Base-by-base conservation (phyloP, 495 filamentous ascomycete species). In the Penicillium egyptiacum region DNA sequence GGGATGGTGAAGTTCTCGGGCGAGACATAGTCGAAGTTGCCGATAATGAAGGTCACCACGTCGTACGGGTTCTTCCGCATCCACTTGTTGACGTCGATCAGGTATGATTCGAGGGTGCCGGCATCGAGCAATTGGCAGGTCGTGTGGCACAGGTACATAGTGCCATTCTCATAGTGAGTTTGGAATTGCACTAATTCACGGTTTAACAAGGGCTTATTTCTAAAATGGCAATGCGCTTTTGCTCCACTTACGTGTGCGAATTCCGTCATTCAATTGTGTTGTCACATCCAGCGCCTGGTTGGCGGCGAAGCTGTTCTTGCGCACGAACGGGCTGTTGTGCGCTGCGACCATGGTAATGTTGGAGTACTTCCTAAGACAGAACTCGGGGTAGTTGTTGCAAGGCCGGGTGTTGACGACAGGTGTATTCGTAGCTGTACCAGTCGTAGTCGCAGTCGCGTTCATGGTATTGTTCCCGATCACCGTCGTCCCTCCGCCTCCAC, bases 321-420 rank as follows among this genome's bases (percentile, higher is more conserved):
- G 43, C 22, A 85, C 82, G 67, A 98, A 98, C 19, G 91, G 89
- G 31, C 87, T 92, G 75, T 96, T 96, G 74, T 98, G 87, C 14
- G 89, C 87, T 20, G 87, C 89, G 4, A 98, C 85, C 66, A 90
- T 79, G 53, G 92, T 94, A 68, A 98, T 89, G 70, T 96, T 94
- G 74, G 88, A 88, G 67, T 93, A 98, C 54, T 83, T 84, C 45
- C 91, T 81, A 8, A 66, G 69, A 73, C 93, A 98, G 64, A 96
- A 85, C 66, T 95, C 90, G n/a, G 84, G 73, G 62, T 93, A 89
- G 68, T 83, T 81, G 70, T 98, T 98, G 79, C 93, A 98, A 4
- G 91, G 85, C 54, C 81, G 83, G 1, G 86, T 89, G 63, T 90
- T 90, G n/a, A 81, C 81, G 2, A 81, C 81, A 0, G 81, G 73